These are phyloP conservation scores for Dispira simplex DNA, from an alignment of 192 early-diverging fungal species.

Conservation along the genomic window DNA sequence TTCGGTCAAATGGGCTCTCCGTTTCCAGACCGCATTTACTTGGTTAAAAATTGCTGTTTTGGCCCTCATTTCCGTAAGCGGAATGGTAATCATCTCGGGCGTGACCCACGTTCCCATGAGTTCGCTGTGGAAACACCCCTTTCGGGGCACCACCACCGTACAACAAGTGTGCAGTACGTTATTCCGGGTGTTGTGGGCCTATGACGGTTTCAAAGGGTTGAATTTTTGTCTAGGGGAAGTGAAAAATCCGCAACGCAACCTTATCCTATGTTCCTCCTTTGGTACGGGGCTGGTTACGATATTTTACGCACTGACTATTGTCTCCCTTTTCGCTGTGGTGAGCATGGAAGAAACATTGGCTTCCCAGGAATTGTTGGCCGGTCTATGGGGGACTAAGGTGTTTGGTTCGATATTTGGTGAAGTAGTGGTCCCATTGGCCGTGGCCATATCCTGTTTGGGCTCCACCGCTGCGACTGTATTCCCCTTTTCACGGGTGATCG, in stretches of 20 bases:
- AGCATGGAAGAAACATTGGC: constrained; percentile 18
- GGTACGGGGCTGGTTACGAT: constrained; percentile 29
- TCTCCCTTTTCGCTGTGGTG: constrained; percentile 35
- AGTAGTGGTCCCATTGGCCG: constrained; percentile 28
- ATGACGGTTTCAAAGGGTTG: constrained; percentile 37
- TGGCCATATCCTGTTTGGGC: constrained; percentile 28
- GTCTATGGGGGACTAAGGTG: constrained; percentile 26
- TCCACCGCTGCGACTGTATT: constrained; percentile 25
- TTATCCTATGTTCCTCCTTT: constrained; percentile 34
- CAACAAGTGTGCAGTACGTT: constrained; percentile 13
- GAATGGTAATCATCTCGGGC: constrained; percentile 12
- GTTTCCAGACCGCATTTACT: constrained; percentile 21
- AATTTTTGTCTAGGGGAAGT: constrained; percentile 47
- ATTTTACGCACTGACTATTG: constrained; percentile 36
- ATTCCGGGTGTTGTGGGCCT: constrained; percentile 36
- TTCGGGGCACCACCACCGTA: constrained; percentile 16
- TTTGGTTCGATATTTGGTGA: constrained; percentile 27
- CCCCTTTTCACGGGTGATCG: constrained; percentile 26
- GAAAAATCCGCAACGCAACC: constrained; percentile 33
- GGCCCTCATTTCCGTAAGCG: constrained; percentile 23
- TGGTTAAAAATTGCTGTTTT: constrained; percentile 27
- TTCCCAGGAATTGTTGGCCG: constrained; percentile 26
- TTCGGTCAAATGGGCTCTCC: constrained; percentile 17
- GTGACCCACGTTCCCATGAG: neutral
- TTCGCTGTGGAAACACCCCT: constrained; percentile 9